phyloP scores from a whole-genome alignment of 164 flowering plant genomes.

The Kingdonia uniflora region DNA sequence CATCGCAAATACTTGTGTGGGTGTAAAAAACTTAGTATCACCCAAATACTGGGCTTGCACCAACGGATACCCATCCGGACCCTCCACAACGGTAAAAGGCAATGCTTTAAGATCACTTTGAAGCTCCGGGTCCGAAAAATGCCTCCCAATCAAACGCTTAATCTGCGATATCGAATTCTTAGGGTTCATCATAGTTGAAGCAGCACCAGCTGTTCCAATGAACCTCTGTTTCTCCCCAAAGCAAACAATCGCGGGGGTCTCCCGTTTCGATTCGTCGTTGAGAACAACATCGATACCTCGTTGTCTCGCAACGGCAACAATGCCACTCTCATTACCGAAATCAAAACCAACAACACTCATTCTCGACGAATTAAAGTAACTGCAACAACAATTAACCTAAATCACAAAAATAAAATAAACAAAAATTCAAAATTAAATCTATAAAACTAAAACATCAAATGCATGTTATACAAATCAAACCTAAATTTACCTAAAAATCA shows the following conservation, averaged over 20 bases:
- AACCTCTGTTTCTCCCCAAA: slow-evolving; percentile 94
- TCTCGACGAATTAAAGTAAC: slow-evolving; percentile 9
- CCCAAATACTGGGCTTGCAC: slow-evolving; percentile 72
- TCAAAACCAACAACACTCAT: slow-evolving; percentile 99
- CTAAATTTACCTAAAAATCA: too few species aligned
- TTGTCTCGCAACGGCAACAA: slow-evolving; percentile 92
- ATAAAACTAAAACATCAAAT: too few species aligned
- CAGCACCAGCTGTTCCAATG: slow-evolving; percentile 93
- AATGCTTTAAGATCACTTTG: slow-evolving; percentile 63
- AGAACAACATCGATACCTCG: slow-evolving; percentile 94
- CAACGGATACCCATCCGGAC: slow-evolving; percentile 88
- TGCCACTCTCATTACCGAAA: slow-evolving; percentile 85
- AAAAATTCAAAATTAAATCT: too few species aligned
- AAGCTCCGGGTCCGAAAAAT: slow-evolving; percentile 73
- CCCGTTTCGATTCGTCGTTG: slow-evolving; percentile 95
- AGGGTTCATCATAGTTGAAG: slow-evolving; percentile 76
- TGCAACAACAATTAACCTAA: too few species aligned
- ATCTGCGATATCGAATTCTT: slow-evolving; percentile 79
- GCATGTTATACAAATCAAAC: too few species aligned
- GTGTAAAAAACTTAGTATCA: slow-evolving; percentile 55
- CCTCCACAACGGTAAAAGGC: slow-evolving; percentile 72
- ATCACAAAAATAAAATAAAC: too few species aligned
- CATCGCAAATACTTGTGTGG: slow-evolving; percentile 84
- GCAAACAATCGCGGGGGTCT: slow-evolving; percentile 84
- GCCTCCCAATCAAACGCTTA: slow-evolving; percentile 67